A percentile compares a stretch with the other conserved stretches of the same genome.
These are phyloP conservation scores for Ehretia macrophylla DNA, from an alignment of 257 asterid species.

Conservation along the genomic window DNA sequence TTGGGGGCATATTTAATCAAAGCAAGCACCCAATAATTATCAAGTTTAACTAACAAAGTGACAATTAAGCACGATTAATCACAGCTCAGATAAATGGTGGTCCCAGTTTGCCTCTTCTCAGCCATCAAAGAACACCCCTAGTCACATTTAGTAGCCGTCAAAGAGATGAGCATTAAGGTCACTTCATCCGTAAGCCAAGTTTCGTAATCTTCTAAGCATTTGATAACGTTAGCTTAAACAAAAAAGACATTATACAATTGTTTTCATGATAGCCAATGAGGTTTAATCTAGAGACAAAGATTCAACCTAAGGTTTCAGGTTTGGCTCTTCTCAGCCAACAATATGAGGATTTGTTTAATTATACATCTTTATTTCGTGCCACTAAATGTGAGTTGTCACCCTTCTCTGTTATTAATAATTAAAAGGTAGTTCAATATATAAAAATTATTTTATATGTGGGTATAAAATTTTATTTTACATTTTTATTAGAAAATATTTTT, in stretches of 20 bases:
- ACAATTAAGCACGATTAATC: background rate
- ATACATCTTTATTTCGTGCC: too few relatives aligned
- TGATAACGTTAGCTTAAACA: slow-evolving; percentile 21
- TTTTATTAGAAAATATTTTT: too few relatives aligned
- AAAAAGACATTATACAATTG: background rate
- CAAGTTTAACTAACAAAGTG: background rate
- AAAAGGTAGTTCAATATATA: too few relatives aligned
- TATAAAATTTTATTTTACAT: too few relatives aligned
- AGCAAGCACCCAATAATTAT: too few relatives aligned
- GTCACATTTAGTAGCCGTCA: background rate
- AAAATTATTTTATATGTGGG: too few relatives aligned
- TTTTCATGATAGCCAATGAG: background rate
- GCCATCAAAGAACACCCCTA: slow-evolving; percentile 19
- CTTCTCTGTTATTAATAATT: too few relatives aligned
- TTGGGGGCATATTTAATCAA: too few relatives aligned
- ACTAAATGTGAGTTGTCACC: too few relatives aligned
- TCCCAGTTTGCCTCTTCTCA: slow-evolving; percentile 17
- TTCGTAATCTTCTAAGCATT: slow-evolving; percentile 23
- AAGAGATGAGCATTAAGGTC: slow-evolving; percentile 10
- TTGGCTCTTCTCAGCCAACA: background rate
- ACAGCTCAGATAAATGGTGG: background rate
- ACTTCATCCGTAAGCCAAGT: slow-evolving; percentile 34
- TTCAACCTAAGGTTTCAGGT: background rate
- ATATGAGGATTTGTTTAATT: too few relatives aligned
- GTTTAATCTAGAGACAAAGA: too few relatives aligned